A percentile compares a stretch with the other conserved stretches of the same genome.
phyloP scores from a whole-genome alignment of 2,329 filamentous ascomycete species.

The Arthrobotrys sinensis region DNA sequence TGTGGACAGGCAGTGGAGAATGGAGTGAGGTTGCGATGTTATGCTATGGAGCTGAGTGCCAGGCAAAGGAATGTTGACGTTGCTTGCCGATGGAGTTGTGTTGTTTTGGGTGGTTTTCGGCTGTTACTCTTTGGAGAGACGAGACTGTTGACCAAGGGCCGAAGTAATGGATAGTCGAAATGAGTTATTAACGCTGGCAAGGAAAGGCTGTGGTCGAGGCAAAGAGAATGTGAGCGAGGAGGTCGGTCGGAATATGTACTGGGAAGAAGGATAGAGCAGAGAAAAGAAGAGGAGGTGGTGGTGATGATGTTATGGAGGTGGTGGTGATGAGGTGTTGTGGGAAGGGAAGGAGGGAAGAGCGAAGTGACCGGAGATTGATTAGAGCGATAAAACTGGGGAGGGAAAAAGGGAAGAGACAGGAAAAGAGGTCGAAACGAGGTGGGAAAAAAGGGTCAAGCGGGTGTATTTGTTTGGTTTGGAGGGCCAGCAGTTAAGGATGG shows the following conservation, averaged over 20 bases:
- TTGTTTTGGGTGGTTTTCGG: constrained; percentile 5
- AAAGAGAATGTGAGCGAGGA: constrained; percentile 59
- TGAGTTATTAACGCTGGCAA: constrained; percentile 62
- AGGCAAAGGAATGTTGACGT: constrained; percentile 60
- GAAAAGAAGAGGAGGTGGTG: constrained; percentile 65
- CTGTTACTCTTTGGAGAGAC: constrained; percentile 14
- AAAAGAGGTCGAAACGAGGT: constrained; percentile 54
- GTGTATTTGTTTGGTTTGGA: constrained; percentile 54
- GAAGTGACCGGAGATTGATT: constrained; percentile 65
- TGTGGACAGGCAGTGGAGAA: constrained; percentile 25
- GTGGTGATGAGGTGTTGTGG: constrained; percentile 65
- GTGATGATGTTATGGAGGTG: constrained; percentile 65
- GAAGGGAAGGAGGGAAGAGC: constrained; percentile 62
- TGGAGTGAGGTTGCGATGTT: constrained; percentile 10
- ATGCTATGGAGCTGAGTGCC: constrained; percentile 37
- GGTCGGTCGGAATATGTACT: constrained; percentile 65
- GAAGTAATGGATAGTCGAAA: constrained; percentile 52
- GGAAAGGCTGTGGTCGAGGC: constrained; percentile 62
- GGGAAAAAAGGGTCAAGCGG: constrained; percentile 51
- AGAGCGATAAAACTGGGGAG: constrained; percentile 64
- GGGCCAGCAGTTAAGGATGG: constrained; percentile 37
- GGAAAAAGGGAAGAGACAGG: constrained; percentile 59
- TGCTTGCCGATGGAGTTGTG: constrained; percentile 21
- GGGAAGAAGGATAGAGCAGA: constrained; percentile 68
- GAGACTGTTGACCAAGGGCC: not conserved